Evolutionary conservation across 768 basidiomycete genomes (phyloP).

Genomic region (Obba rivulosa): DNA sequence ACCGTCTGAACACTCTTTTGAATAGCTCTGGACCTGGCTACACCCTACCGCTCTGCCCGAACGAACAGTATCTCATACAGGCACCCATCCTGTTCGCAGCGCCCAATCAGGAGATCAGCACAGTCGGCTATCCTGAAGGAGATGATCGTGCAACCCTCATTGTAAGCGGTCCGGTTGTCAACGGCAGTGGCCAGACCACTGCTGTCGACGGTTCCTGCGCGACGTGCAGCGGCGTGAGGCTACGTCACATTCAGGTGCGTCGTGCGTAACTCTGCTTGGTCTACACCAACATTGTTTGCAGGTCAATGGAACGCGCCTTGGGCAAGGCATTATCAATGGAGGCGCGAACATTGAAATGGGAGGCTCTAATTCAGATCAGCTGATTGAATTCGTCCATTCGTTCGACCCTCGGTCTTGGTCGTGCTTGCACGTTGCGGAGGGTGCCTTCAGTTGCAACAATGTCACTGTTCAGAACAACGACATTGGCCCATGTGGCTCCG

Average conservation of each 20-base stretch:
- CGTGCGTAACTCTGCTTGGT: neutral
- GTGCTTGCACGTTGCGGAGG: constrained; percentile 75
- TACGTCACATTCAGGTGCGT: constrained; percentile 69
- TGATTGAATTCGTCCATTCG: constrained; percentile 73
- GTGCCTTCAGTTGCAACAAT: constrained; percentile 58
- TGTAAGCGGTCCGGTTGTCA: constrained; percentile 56
- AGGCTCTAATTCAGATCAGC: constrained; percentile 62
- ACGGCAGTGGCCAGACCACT: constrained; percentile 64
- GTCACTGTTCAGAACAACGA: constrained; percentile 74
- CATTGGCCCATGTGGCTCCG: constrained; percentile 71
- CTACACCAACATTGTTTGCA: constrained; percentile 20
- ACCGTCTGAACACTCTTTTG: constrained; percentile 60
- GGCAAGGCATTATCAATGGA: constrained; percentile 46
- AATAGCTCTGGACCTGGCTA: constrained; percentile 64
- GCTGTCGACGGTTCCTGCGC: constrained; percentile 66
- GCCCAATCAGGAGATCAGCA: constrained; percentile 76
- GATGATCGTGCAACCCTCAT: constrained; percentile 62
- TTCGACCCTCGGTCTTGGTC: constrained; percentile 80
- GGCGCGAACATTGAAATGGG: constrained; percentile 87
- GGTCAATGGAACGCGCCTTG: constrained; percentile 69
- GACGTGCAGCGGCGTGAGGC: constrained; percentile 51
- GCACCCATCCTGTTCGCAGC: constrained; percentile 63
- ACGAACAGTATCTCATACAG: constrained; percentile 54
- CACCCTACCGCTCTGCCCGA: constrained; percentile 60
- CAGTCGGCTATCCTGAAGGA: constrained; percentile 67